These are phyloP conservation scores for Serendipita vermifera DNA, from an alignment of 768 basidiomycete species.

Conservation along the genomic window DNA sequence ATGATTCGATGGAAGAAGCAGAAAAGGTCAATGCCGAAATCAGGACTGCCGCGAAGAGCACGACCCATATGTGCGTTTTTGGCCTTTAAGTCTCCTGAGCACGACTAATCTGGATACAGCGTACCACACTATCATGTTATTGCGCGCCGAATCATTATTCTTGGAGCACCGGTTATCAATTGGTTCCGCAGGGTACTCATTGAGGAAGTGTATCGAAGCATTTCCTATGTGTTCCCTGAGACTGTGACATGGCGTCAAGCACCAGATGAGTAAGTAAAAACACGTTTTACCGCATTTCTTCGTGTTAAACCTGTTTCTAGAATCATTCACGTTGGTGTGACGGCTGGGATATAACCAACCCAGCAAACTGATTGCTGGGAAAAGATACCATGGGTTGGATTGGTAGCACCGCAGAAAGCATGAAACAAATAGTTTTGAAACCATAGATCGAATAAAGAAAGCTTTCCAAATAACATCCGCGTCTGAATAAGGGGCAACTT, in stretches of 20 bases:
- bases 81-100: not conserved
- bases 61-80: slow-evolving; percentile 45
- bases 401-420: too few relatives aligned
- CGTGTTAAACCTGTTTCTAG: slow-evolving; percentile 19
- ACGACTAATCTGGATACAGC: slow-evolving; percentile 22
- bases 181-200: slow-evolving; percentile 40
- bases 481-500: too few relatives aligned
- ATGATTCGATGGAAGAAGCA: slow-evolving; percentile 22
- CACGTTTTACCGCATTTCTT: not conserved
- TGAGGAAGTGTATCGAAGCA: slow-evolving; percentile 48
- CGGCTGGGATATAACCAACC: slow-evolving; percentile 33
- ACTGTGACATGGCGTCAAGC: slow-evolving; percentile 44
- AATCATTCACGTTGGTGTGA: slow-evolving; percentile 47
- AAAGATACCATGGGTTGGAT: not conserved
- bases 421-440: too few relatives aligned
- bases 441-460: too few relatives aligned
- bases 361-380: not conserved
- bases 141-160: slow-evolving; percentile 20
- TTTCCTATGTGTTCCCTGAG: slow-evolving; percentile 51
- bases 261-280: slow-evolving; percentile 39
- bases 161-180: slow-evolving; percentile 25
- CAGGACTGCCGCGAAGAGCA: slow-evolving; percentile 26
- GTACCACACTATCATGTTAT: slow-evolving; percentile 47
- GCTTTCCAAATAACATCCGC: too few relatives aligned
- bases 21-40: slow-evolving; percentile 30